Percentiles rank a stretch among this genome's conserved stretches.
Evolutionary conservation across 2,329 filamentous ascomycete species (phyloP).

Genomic region (Neopestalotiopsis sp.): DNA sequence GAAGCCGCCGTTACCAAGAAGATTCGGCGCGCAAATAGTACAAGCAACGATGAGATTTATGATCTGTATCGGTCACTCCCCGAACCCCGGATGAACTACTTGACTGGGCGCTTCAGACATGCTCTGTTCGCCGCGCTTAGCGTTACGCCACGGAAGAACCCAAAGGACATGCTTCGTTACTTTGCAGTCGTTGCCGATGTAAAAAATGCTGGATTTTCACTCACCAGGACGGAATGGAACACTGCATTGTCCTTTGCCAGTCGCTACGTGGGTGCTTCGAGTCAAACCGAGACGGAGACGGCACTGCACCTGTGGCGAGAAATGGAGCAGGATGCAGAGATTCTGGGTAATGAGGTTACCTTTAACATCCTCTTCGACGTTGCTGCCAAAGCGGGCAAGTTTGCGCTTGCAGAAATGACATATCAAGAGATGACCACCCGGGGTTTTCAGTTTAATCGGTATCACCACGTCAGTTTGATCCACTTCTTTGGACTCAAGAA

Average conservation of each 20-base stretch:
- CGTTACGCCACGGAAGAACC: conserved; percentile 59
- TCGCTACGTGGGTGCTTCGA: conserved; percentile 66
- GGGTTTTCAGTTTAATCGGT: conserved; percentile 72
- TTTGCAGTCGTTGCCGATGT: conserved; percentile 85
- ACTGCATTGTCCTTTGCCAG: conserved; percentile 80
- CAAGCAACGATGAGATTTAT: conserved; percentile 51
- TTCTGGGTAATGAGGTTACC: conserved; percentile 75
- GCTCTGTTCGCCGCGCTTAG: conserved; percentile 72
- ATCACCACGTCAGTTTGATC: conserved; percentile 81
- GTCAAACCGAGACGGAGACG: conserved; percentile 65
- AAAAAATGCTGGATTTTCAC: conserved; percentile 71
- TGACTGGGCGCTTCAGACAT: conserved; percentile 60
- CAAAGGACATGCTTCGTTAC: conserved; percentile 77
- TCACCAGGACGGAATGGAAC: conserved; percentile 79
- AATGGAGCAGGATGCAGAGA: conserved; percentile 78
- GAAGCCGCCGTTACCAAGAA: conserved; percentile 45
- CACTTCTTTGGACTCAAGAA: conserved; percentile 79
- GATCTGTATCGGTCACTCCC: conserved; percentile 55
- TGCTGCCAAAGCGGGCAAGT: conserved; percentile 85
- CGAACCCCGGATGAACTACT: conserved; percentile 55
- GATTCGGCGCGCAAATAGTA: conserved; percentile 45
- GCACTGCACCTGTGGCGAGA: conserved; percentile 83
- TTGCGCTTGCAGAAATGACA: conserved; percentile 81
- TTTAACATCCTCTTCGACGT: conserved; percentile 94
- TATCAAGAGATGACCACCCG: conserved; percentile 80